Base-by-base conservation (phyloP, 768 basidiomycete genomes). In the Floccularia luteovirens region DNA sequence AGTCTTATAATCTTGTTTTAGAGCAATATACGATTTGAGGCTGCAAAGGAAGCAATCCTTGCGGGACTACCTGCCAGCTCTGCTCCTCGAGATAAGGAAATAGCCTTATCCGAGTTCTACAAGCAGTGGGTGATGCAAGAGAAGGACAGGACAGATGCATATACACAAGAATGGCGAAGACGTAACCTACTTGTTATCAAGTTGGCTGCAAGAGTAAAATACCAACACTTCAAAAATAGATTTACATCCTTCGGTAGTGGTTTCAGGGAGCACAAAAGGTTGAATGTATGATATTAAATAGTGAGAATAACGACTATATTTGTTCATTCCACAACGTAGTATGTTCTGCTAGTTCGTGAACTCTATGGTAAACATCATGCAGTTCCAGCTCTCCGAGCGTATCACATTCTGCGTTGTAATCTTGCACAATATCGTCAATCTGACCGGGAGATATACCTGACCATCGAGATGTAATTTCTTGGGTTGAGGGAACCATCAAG, bases 11-110 rank as follows among this genome's bases (percentile, higher is more conserved):
- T 16, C 4, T 24, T 31, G n/a, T n/a, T 20, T 44, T 50, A 91
- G 89, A 85, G 75, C 55, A 91, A 91, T 54, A 66, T 70, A 7
- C 79, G 88, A n/a, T 90, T 89, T 54, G 77, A 86, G 53, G 66
- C 71, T 6, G 85, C 77, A 24, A 85, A 82, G 59, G 59, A 69
- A 17, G 68, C 74, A 7, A 63, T 77, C 16, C 64, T 88, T 10
- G 53, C 65, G 6, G 68, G 75, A 39, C 67, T 86, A 20, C 79
- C 81, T 0, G 53, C 65, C 6, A 58, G 66, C 2, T 62, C 74
- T 5, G 64, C 75, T 0, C 36, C 66, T 0, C 63, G 75, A 31
- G 74, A 75, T 51, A 79, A 70, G 50, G 86, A 90, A 55, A 59
- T 62, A n/a, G 79, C 80, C 0, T 64, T 90, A 19, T 80, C 84